Evolutionary conservation across 2,329 filamentous ascomycete genomes (phyloP).

Genomic region (Zasmidium cellare): DNA sequence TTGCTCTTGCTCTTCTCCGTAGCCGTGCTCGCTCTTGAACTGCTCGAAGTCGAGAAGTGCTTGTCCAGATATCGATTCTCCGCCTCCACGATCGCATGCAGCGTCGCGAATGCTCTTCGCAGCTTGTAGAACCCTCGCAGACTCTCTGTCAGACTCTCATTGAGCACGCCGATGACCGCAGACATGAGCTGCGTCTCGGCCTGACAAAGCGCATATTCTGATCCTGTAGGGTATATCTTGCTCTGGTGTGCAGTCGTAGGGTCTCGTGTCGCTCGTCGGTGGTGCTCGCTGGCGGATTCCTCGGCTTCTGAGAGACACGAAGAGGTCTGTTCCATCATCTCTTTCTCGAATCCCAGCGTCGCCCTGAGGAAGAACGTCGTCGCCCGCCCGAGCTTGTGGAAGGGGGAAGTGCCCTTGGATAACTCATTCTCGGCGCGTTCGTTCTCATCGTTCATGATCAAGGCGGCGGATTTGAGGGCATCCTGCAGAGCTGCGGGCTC

Average conservation of each 20-base stretch:
- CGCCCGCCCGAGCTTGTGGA: conserved; percentile 80
- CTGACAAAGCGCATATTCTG: conserved; percentile 81
- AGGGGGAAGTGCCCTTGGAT: conserved; percentile 73
- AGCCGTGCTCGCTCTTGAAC: conserved; percentile 1
- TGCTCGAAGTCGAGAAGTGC: conserved; percentile 19
- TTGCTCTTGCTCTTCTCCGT: conserved; percentile 2
- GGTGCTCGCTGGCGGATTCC: conserved; percentile 71
- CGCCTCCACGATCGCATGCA: conserved; percentile 75
- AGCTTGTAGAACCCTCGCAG: conserved; percentile 92
- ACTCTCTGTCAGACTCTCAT: conserved; percentile 88
- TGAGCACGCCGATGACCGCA: conserved; percentile 83
- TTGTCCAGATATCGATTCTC: conserved; percentile 62
- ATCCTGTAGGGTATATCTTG: conserved; percentile 75
- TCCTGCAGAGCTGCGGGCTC: conserved; percentile 52
- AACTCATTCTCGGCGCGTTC: conserved; percentile 76
- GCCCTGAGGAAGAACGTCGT: conserved; percentile 83
- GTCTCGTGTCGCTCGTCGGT: conserved; percentile 69
- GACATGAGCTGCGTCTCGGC: conserved; percentile 87
- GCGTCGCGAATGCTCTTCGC: conserved; percentile 79
- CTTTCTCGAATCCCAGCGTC: conserved; percentile 86
- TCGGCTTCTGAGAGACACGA: conserved; percentile 74
- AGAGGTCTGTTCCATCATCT: conserved; percentile 82
- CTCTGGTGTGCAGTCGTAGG: conserved; percentile 53
- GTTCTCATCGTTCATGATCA: conserved; percentile 62
- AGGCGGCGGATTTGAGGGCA: conserved; percentile 39